These are phyloP conservation scores for Kluyveromyces sp. DNA, from an alignment of 1,139 yeast genomes.

Conservation along the genomic window DNA sequence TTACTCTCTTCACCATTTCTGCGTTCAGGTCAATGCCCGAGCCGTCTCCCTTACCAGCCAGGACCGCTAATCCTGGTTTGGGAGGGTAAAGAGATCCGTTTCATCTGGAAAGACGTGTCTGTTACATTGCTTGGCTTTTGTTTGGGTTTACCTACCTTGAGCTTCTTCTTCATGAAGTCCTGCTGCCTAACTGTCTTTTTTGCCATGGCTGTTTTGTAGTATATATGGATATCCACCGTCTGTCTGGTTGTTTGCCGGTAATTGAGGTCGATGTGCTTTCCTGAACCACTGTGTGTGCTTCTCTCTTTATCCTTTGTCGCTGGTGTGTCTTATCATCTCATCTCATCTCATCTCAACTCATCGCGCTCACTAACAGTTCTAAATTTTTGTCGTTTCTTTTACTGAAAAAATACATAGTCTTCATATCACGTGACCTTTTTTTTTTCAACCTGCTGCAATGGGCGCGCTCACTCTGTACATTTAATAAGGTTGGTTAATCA, in stretches of 20 bases:
- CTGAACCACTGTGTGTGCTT: too few species aligned
- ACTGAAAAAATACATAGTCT: too few species aligned
- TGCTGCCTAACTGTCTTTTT: slow-evolving; percentile 30
- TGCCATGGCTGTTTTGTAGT: slow-evolving; percentile 16
- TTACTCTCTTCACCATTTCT: slow-evolving; percentile 50
- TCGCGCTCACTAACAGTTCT: background rate
- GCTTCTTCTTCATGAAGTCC: slow-evolving; percentile 55
- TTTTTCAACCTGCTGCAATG: too few species aligned
- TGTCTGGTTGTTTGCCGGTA: too few species aligned
- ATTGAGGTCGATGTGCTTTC: too few species aligned
- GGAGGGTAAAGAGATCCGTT: slow-evolving; percentile 54
- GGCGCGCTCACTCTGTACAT: too few species aligned
- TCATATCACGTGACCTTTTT: too few species aligned
- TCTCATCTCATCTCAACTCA: background rate
- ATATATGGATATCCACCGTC: too few species aligned
- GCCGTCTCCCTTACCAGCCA: slow-evolving; percentile 8
- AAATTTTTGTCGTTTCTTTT: background rate
- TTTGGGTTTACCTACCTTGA: slow-evolving; percentile 80
- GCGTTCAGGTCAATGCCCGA: slow-evolving; percentile 14
- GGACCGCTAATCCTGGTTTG: slow-evolving; percentile 36
- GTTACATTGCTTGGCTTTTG: slow-evolving; percentile 69
- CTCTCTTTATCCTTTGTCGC: too few species aligned
- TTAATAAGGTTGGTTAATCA: too few species aligned
- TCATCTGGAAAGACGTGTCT: slow-evolving; percentile 79
- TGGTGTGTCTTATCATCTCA: background rate